Percentiles rank a stretch among this genome's conserved stretches.
Conservation (phyloP, 2,329 filamentous ascomycete genomes). For the Paecilomyces niveus region DNA sequence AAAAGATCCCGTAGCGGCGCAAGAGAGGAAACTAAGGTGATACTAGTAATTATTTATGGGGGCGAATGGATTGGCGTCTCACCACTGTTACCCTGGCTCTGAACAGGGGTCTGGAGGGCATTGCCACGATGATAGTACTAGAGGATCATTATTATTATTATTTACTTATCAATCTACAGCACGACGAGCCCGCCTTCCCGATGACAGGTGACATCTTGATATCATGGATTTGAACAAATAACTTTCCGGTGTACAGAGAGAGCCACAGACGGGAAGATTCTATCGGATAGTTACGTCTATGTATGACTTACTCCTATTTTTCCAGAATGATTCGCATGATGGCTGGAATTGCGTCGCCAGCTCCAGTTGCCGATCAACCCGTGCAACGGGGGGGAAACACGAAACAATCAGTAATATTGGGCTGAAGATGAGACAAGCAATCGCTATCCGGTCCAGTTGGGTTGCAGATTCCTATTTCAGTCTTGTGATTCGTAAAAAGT, state of each 20-base stretch:
- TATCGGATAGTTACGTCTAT: not conserved
- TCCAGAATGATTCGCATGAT: not conserved
- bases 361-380: not conserved
- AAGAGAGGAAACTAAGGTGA: not conserved
- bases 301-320: not conserved
- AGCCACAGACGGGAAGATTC: not conserved
- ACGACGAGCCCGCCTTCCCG: too few relatives aligned
- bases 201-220: too few relatives aligned
- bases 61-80: too few relatives aligned
- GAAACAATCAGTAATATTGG: not conserved
- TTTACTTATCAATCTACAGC: too few relatives aligned
- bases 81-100: too few relatives aligned
- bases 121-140: too few relatives aligned
- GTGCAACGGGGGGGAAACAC: not conserved
- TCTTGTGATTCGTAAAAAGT: not conserved
- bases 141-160: too few relatives aligned
- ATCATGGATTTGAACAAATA: too few relatives aligned
- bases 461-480: not conserved
- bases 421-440: not conserved
- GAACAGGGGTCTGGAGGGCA: too few relatives aligned
- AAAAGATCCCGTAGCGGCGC: not conserved
- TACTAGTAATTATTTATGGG: too few relatives aligned
- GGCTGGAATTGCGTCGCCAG: not conserved
- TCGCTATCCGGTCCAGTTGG: not conserved
- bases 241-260: not conserved